phyloP scores from a whole-genome alignment of 2,329 filamentous ascomycete genomes.

The Microascus cirrosus region DNA sequence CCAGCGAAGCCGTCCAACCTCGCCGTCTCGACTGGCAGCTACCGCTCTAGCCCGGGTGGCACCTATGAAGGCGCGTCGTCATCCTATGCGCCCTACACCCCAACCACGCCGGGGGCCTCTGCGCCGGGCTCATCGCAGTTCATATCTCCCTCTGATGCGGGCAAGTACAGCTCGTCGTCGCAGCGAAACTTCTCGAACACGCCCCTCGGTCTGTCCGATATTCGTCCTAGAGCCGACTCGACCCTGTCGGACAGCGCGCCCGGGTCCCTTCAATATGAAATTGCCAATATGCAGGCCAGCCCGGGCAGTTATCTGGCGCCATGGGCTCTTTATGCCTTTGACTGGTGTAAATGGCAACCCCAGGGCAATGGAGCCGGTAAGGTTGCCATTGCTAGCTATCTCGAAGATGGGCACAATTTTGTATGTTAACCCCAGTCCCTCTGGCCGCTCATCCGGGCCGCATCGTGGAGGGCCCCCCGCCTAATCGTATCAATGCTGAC shows the following conservation, averaged over 20 bases:
- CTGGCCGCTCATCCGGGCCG: neutral
- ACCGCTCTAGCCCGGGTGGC: constrained; percentile 66
- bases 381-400: constrained; percentile 86
- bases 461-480: too few species aligned
- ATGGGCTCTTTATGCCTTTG: constrained; percentile 92
- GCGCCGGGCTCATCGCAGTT: constrained; percentile 43
- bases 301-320: constrained; percentile 91
- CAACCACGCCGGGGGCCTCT: constrained; percentile 51
- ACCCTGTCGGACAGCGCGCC: constrained; percentile 61
- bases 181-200: constrained; percentile 66
- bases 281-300: constrained; percentile 51
- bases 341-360: constrained; percentile 98
- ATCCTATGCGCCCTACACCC: constrained; percentile 43
- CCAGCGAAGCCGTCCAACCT: constrained; percentile 57
- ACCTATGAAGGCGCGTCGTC: constrained; percentile 34
- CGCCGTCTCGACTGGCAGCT: constrained; percentile 55
- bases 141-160: constrained; percentile 40
- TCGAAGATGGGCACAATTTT: constrained; percentile 98
- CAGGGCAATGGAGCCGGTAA: constrained; percentile 76
- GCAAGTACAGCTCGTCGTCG: constrained; percentile 44
- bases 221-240: constrained; percentile 76
- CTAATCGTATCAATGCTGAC: neutral
- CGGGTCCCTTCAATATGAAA: constrained; percentile 53
- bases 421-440: constrained; percentile 37
- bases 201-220: constrained; percentile 83